Conservation (phyloP, 2,329 filamentous ascomycete species). For the Trichoderma sp. region DNA sequence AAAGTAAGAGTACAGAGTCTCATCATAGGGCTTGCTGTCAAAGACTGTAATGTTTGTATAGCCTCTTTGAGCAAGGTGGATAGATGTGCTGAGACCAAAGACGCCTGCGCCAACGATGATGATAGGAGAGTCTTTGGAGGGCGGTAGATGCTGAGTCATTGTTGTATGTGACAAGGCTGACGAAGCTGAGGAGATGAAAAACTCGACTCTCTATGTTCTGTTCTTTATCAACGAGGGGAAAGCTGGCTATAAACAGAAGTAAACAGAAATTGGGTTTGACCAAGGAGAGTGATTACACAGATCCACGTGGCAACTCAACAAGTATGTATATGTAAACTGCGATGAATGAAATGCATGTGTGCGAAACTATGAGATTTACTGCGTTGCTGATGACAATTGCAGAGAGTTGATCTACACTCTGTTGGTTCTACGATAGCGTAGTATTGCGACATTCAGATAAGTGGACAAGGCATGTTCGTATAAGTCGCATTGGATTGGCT, state of each 20-base stretch:
- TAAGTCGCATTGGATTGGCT: not conserved
- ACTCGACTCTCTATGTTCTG: not conserved
- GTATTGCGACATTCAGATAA: not conserved
- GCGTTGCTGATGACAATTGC: not conserved
- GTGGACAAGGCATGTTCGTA: not conserved
- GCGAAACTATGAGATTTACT: not conserved
- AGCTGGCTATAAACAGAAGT: not conserved
- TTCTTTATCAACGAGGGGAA: not conserved
- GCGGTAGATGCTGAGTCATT: not conserved
- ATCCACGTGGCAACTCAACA: not conserved
- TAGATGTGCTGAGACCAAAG: slow-evolving; percentile 39
- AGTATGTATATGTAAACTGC: not conserved
- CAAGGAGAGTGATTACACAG: not conserved
- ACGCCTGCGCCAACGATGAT: slow-evolving; percentile 29
- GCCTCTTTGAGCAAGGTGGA: slow-evolving; percentile 37
- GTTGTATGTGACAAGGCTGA: not conserved
- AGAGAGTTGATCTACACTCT: not conserved
- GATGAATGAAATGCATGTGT: not conserved
- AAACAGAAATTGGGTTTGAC: not conserved
- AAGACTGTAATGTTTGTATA: slow-evolving; percentile 49
- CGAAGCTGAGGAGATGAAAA: not conserved
- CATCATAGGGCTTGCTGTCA: slow-evolving; percentile 45
- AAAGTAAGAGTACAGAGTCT: slow-evolving; percentile 40
- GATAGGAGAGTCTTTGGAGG: slow-evolving; percentile 19
- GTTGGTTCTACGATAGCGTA: not conserved